A percentile compares a stretch with the other conserved stretches of the same genome.
phyloP scores from a whole-genome alignment of 2,329 filamentous ascomycete genomes.

The Rhexocercosporidium sp. region DNA sequence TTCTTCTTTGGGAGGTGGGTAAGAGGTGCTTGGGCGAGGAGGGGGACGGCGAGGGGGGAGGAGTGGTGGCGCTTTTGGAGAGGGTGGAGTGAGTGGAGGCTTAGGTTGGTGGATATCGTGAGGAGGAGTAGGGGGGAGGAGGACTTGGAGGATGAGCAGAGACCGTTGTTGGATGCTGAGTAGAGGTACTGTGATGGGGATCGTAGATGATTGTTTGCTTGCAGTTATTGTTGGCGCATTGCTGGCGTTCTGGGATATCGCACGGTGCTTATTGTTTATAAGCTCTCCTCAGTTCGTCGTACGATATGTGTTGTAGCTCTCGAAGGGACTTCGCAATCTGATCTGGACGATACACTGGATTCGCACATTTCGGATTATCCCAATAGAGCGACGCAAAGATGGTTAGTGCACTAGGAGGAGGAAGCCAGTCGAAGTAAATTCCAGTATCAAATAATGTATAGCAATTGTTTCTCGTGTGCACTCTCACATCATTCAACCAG shows the following conservation, averaged over 20 bases:
- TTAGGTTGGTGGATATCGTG: slow-evolving; percentile 25
- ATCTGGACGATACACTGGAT: too few relatives aligned
- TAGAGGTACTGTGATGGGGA: not conserved
- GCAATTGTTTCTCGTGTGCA: not conserved
- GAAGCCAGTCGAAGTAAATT: not conserved
- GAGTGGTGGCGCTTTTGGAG: slow-evolving; percentile 43
- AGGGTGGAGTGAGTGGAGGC: slow-evolving; percentile 32
- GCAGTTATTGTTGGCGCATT: not conserved
- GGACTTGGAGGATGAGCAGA: slow-evolving; percentile 12
- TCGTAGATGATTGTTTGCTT: not conserved
- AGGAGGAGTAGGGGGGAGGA: slow-evolving; percentile 3
- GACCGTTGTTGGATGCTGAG: slow-evolving; percentile 19
- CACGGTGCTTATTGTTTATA: too few relatives aligned
- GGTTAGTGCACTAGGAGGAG: not conserved
- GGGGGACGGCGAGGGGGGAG: slow-evolving; percentile 29
- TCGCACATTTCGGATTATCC: not conserved
- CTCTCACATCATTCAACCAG: slow-evolving; percentile 59
- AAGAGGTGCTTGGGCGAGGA: slow-evolving; percentile 4
- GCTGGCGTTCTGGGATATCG: not conserved
- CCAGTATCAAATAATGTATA: not conserved
- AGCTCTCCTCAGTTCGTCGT: too few relatives aligned
- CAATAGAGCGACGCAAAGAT: not conserved
- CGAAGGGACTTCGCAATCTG: too few relatives aligned
- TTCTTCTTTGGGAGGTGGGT: slow-evolving; percentile 17
- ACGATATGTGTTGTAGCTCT: too few relatives aligned